Base-by-base conservation (phyloP, 2,329 filamentous ascomycete genomes). In the Diatrype stigma region DNA sequence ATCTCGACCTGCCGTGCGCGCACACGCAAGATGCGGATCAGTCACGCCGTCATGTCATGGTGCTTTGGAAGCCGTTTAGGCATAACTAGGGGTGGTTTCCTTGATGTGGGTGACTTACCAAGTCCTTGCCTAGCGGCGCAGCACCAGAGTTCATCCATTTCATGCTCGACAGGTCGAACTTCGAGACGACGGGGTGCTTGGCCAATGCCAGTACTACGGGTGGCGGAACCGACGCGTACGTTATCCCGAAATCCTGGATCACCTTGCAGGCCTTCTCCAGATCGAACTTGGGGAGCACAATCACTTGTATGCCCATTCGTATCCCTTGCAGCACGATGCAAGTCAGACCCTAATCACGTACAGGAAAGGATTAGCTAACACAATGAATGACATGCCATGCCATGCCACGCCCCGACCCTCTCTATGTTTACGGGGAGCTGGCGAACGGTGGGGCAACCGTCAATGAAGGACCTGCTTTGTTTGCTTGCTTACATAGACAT, bases 91-190 rank as follows among this genome's bases (percentile, higher is more conserved):
- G 17, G 19, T 6, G 17, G 19, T 6, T 40, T 22, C 17, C 17
- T 3, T 10, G 10, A 12, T 22, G 12, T 11, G 10, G 8, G 17
- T 17, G 17, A 44, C 40, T 28, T 44, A 44, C 87, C 2, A 97
- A 79, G 56, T 96, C 90, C 30, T 77, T 74, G 0, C 90, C 93
- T 38, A 96, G 74, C 0, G 93, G 93, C 1, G 93, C 92, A 0
- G 92, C 93, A 22, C 89, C 93, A 0, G 84, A 92, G 70, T 91
- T 94, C 75, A 96, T 76, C 81, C 92, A 92, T 44, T 88, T 86
- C 22, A 97, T 64, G 4, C 80, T 84, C 16, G 82, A 85, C 40
- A 97, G 76, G 67, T 97, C 84, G 71, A 95, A 96, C 56, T 90
- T 87, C 48, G 81, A 79, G 7, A 96, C 85, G 3, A 84, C 64